phyloP scores from a whole-genome alignment of 768 basidiomycete genomes.

The Boletus reticulatus region DNA sequence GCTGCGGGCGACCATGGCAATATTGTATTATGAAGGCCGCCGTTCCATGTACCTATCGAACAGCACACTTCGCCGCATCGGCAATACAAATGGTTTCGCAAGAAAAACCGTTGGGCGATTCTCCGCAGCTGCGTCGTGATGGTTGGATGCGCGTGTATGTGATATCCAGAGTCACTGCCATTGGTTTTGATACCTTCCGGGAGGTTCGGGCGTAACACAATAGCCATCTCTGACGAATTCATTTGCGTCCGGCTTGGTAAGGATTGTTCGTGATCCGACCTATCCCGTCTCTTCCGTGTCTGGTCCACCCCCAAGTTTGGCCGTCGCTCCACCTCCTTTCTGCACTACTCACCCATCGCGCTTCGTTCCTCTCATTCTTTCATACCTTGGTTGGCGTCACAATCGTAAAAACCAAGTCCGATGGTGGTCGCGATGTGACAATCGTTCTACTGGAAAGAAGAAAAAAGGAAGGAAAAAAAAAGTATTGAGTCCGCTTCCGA shows the following conservation, averaged over 20 bases:
- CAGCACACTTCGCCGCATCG: no score
- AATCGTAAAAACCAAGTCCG: background rate
- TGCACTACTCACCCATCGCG: background rate
- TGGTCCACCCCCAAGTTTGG: background rate
- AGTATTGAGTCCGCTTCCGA: constrained; percentile 7
- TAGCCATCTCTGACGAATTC: constrained; percentile 9
- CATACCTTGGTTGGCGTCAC: background rate
- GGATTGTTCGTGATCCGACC: constrained; percentile 19
- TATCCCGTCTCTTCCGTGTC: constrained; percentile 13
- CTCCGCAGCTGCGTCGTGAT: constrained; percentile 8
- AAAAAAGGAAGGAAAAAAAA: background rate
- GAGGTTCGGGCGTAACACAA: constrained; percentile 13
- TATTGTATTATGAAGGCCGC: no score
- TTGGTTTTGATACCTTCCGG: constrained; percentile 1
- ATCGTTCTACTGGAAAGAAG: background rate
- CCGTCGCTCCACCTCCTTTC: background rate
- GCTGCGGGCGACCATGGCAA: constrained; percentile 4
- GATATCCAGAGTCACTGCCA: constrained; percentile 6
- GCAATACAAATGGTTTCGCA: no score
- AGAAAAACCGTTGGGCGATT: background rate
- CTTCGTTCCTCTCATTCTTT: constrained; percentile 1
- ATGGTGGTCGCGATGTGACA: background rate
- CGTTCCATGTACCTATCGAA: no score
- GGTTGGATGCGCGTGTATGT: background rate
- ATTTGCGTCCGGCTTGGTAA: background rate